phyloP scores from a whole-genome alignment of 2,329 filamentous ascomycete species.

The Diaporthe ilicicola region DNA sequence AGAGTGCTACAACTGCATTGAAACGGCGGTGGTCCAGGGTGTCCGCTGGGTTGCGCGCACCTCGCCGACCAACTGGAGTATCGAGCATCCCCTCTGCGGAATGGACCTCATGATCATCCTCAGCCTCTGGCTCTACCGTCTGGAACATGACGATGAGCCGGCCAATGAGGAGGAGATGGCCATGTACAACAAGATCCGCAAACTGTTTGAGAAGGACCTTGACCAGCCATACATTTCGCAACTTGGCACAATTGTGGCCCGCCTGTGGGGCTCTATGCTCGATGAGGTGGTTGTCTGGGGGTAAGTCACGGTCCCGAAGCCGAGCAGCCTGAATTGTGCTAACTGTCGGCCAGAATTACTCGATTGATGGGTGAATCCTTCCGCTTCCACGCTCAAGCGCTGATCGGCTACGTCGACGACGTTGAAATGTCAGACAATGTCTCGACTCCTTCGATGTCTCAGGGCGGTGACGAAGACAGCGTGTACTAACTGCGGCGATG shows the following conservation, averaged over 20 bases:
- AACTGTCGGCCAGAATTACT: conserved; percentile 73
- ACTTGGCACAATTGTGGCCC: conserved; percentile 92
- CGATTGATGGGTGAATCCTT: conserved; percentile 98
- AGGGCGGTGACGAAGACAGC: conserved; percentile 76
- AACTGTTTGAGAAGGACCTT: conserved; percentile 89
- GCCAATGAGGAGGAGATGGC: conserved; percentile 82
- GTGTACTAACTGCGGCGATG: conserved; percentile 64
- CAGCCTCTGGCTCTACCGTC: conserved; percentile 96
- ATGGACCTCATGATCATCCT: conserved; percentile 98
- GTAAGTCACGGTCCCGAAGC: conserved; percentile 68
- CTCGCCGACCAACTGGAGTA: conserved; percentile 98
- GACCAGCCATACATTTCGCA: conserved; percentile 83
- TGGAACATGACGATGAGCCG: conserved; percentile 98
- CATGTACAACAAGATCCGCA: conserved; percentile 94
- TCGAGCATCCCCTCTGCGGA: conserved; percentile 95
- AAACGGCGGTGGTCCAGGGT: conserved; percentile 92
- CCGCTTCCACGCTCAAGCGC: conserved; percentile 93
- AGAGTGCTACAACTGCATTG: conserved; percentile 96
- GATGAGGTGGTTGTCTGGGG: conserved; percentile 99
- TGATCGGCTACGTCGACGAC: conserved; percentile 93
- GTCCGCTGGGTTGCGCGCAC: conserved; percentile 98
- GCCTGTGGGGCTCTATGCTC: conserved; percentile 97
- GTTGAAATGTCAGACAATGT: conserved; percentile 74
- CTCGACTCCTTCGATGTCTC: conserved; percentile 77
- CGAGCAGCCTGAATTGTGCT: conserved; percentile 43